These are phyloP conservation scores for Pogostemon cablin DNA, from an alignment of 257 asterid genomes.

Conservation along the genomic window DNA sequence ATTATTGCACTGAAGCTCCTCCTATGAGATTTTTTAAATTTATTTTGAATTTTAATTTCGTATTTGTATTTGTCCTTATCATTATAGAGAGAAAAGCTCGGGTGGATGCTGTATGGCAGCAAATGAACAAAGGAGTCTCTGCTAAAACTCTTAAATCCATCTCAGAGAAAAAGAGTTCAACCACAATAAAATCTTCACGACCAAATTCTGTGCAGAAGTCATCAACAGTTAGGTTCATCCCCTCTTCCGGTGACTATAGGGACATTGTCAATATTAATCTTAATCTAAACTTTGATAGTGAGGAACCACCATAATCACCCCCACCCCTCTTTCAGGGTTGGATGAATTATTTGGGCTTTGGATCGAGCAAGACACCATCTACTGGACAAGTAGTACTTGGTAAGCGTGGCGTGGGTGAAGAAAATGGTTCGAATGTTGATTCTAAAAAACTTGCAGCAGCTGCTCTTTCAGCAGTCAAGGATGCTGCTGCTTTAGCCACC, in stretches of 20 bases:
- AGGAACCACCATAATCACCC: slow-evolving; percentile 8
- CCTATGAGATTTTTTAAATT: neutral
- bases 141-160: slow-evolving; percentile 61
- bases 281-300: slow-evolving; percentile 30
- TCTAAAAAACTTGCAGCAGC: slow-evolving; percentile 86
- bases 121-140: slow-evolving; percentile 91
- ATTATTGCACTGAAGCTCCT: neutral
- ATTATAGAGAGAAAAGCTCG: slow-evolving; percentile 79
- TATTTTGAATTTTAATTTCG: no score
- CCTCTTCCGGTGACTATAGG: slow-evolving; percentile 21
- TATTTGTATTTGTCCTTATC: slow-evolving; percentile 19
- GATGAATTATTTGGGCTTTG: slow-evolving; percentile 78
- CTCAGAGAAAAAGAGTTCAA: slow-evolving; percentile 43
- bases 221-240: slow-evolving; percentile 46
- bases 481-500: slow-evolving; percentile 56
- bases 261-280: slow-evolving; percentile 22
- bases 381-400: slow-evolving; percentile 42
- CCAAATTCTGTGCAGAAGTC: slow-evolving; percentile 46
- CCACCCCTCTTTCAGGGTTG: slow-evolving; percentile 58
- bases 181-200: slow-evolving; percentile 40
- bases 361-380: slow-evolving; percentile 56
- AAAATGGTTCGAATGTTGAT: slow-evolving; percentile 55
- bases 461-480: slow-evolving; percentile 89
- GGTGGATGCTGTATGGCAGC: slow-evolving; percentile 85
- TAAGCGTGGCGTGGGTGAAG: slow-evolving; percentile 35